phyloP scores from a whole-genome alignment of 768 basidiomycete species.

The Postia placenta region DNA sequence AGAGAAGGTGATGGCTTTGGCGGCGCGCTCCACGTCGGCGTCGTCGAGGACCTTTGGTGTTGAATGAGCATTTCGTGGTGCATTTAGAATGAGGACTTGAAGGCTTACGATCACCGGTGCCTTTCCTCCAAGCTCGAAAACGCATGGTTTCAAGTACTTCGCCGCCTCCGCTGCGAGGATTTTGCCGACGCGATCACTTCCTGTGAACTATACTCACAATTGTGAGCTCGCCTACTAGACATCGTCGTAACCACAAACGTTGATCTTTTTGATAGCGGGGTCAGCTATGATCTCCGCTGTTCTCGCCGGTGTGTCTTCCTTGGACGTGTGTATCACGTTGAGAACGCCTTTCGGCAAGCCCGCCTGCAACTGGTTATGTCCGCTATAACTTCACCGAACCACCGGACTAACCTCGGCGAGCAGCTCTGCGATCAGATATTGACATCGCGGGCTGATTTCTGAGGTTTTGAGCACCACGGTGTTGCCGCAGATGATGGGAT shows the following conservation, averaged over 20 bases:
- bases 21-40: slow-evolving; percentile 47
- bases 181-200: slow-evolving; percentile 46
- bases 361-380: slow-evolving; percentile 27
- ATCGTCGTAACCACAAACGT: slow-evolving; percentile 28
- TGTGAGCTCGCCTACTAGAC: background rate
- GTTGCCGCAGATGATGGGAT: too few relatives aligned
- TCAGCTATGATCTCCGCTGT: slow-evolving; percentile 50
- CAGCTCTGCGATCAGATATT: slow-evolving; percentile 38
- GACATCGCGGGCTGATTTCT: slow-evolving; percentile 42
- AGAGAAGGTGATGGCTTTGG: slow-evolving; percentile 39
- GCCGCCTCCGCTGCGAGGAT: slow-evolving; percentile 50
- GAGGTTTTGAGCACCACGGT: slow-evolving; percentile 49
- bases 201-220: slow-evolving; percentile 39
- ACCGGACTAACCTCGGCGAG: slow-evolving; percentile 33
- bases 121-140: slow-evolving; percentile 52
- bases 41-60: slow-evolving; percentile 44
- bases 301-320: slow-evolving; percentile 35
- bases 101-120: slow-evolving; percentile 42
- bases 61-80: too few relatives aligned
- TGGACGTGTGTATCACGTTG: slow-evolving; percentile 45
- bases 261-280: slow-evolving; percentile 46
- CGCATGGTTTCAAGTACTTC: slow-evolving; percentile 47
- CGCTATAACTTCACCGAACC: background rate
- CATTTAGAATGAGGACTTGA: too few relatives aligned
- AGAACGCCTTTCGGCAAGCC: slow-evolving; percentile 56